A percentile compares a stretch with the other conserved stretches of the same genome.
Conservation (phyloP, 768 basidiomycete species). For the Rhodotorula babjevae region DNA sequence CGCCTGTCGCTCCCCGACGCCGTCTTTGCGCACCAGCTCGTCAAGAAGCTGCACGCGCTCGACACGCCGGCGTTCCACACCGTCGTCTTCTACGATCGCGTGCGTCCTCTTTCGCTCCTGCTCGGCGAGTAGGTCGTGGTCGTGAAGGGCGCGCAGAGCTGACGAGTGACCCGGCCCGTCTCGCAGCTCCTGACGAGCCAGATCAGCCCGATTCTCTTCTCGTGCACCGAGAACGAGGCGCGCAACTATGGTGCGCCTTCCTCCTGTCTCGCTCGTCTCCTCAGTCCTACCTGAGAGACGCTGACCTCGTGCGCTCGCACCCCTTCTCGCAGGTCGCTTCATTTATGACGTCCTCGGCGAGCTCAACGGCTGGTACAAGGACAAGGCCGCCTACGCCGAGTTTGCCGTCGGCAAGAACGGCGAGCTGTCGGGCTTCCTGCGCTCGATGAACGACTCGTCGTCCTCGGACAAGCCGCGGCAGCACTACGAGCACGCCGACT, state of each 20-base stretch:
- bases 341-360: slow-evolving; percentile 72
- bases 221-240: slow-evolving; percentile 93
- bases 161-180: slow-evolving; percentile 1
- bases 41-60: slow-evolving; percentile 76
- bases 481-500: slow-evolving; percentile 64
- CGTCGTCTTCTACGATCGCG: slow-evolving; percentile 76
- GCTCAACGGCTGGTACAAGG: slow-evolving; percentile 70
- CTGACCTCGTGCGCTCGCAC: too few species aligned
- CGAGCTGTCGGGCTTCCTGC: slow-evolving; percentile 50
- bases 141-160: background rate
- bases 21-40: slow-evolving; percentile 84
- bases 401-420: slow-evolving; percentile 57
- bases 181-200: slow-evolving; percentile 77
- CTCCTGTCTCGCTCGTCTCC: too few species aligned
- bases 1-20: slow-evolving; percentile 96
- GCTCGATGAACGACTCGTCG: slow-evolving; percentile 55
- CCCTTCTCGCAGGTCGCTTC: slow-evolving; percentile 67
- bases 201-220: slow-evolving; percentile 76
- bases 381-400: slow-evolving; percentile 55
- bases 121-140: background rate
- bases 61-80: slow-evolving; percentile 89
- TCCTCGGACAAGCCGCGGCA: slow-evolving; percentile 46
- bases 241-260: slow-evolving; percentile 71
- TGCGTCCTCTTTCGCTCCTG: slow-evolving; percentile 44
- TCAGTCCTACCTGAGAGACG: too few species aligned